Conservation (phyloP, 352 stramenopile genomes). For the Pythium dissotocum region DNA sequence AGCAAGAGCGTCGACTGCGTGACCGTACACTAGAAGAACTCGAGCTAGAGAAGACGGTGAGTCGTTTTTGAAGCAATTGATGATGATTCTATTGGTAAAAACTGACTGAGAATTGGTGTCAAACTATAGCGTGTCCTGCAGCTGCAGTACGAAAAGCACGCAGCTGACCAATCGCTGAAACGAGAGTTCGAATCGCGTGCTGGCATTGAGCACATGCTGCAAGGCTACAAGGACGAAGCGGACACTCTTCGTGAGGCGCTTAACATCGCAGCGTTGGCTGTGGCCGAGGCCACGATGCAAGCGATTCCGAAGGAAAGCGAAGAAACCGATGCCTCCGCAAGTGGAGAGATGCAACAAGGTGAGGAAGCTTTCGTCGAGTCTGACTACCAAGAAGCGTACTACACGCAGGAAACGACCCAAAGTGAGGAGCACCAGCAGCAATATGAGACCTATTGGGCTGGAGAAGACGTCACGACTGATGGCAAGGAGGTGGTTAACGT, state of each 20-base stretch:
- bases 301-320: background rate
- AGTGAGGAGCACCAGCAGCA: background rate
- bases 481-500: too few relatives aligned
- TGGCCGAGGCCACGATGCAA: slow-evolving; percentile 43
- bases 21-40: slow-evolving; percentile 39
- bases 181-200: slow-evolving; percentile 55
- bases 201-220: slow-evolving; percentile 51
- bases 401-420: background rate
- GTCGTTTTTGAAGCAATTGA: too few relatives aligned
- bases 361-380: too few relatives aligned
- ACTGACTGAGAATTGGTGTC: too few relatives aligned
- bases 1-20: slow-evolving; percentile 45
- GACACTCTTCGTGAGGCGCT: slow-evolving; percentile 76
- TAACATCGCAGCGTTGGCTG: slow-evolving; percentile 60
- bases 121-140: slow-evolving; percentile 38
- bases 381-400: background rate
- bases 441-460: background rate
- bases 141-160: slow-evolving; percentile 45
- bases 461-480: background rate
- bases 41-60: slow-evolving; percentile 53
- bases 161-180: slow-evolving; percentile 57
- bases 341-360: too few relatives aligned
- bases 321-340: background rate
- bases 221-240: slow-evolving; percentile 73
- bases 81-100: too few relatives aligned